These are phyloP conservation scores for Gryganskiella cystojenkinii DNA, from an alignment of 192 early-diverging fungal genomes.

Conservation along the genomic window DNA sequence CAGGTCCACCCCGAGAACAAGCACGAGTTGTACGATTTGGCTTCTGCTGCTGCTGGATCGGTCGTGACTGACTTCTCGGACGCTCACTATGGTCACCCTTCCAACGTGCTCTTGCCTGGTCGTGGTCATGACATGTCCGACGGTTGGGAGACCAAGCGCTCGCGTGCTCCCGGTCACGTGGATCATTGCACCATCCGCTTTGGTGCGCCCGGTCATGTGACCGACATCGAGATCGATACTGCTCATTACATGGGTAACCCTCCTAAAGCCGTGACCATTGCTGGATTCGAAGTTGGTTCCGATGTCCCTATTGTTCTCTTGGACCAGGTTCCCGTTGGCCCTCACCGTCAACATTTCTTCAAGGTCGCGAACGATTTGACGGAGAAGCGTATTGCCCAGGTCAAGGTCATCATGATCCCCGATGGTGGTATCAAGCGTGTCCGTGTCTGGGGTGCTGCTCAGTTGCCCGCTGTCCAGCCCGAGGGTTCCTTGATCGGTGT, in stretches of 20 bases:
- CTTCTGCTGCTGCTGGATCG: slow-evolving; percentile 75
- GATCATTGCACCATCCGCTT: slow-evolving; percentile 85
- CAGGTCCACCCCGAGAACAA: slow-evolving; percentile 62
- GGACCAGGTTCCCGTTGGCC: slow-evolving; percentile 58
- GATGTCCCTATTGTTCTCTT: slow-evolving; percentile 35
- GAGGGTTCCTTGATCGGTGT: slow-evolving; percentile 44
- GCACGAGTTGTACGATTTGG: slow-evolving; percentile 71
- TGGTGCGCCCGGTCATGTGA: slow-evolving; percentile 76
- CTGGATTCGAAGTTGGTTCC: slow-evolving; percentile 62
- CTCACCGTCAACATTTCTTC: slow-evolving; percentile 84
- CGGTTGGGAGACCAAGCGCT: slow-evolving; percentile 94
- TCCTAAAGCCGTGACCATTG: slow-evolving; percentile 80
- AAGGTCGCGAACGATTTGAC: slow-evolving; percentile 58
- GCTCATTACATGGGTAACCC: slow-evolving; percentile 93
- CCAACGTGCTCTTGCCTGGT: slow-evolving; percentile 82
- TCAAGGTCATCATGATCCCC: slow-evolving; percentile 70
- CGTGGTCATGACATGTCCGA: slow-evolving; percentile 87
- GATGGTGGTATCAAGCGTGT: slow-evolving; percentile 94
- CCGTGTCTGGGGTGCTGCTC: slow-evolving; percentile 77
- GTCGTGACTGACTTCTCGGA: slow-evolving; percentile 75
- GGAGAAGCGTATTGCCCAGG: slow-evolving; percentile 53
- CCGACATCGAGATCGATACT: slow-evolving; percentile 86
- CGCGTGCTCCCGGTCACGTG: slow-evolving; percentile 77
- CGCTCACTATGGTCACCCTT: slow-evolving; percentile 84
- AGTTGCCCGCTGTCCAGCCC: slow-evolving; percentile 49